These are phyloP conservation scores for Avena insularis DNA, from an alignment of 176 grass and related monocot genomes.

Conservation along the genomic window DNA sequence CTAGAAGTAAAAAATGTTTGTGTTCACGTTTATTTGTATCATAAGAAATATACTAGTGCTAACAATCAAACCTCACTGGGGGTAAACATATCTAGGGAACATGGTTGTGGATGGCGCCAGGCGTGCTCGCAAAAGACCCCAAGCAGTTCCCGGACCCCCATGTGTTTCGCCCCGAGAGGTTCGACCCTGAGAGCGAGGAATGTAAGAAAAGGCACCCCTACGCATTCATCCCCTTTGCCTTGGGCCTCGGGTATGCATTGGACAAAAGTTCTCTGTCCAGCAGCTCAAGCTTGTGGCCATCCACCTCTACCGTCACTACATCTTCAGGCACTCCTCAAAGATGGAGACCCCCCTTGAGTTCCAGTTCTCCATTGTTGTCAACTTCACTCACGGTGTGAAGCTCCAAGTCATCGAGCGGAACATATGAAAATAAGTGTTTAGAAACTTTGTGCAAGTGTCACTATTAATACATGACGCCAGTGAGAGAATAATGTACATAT, in stretches of 20 bases:
- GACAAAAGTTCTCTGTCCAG: conserved; percentile 73
- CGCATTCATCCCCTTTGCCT: conserved; percentile 73
- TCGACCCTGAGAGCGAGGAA: conserved; percentile 57
- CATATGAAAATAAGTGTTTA: background rate
- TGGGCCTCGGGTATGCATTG: conserved; percentile 66
- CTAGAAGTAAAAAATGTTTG: background rate
- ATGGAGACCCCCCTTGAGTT: conserved; percentile 66
- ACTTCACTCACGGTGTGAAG: conserved; percentile 67
- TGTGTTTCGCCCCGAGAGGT: conserved; percentile 57
- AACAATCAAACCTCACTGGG: background rate
- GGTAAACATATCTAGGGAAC: conserved; percentile 40
- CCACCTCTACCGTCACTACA: conserved; percentile 56
- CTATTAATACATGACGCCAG: background rate
- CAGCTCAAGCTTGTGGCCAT: conserved; percentile 62
- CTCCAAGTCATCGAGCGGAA: conserved; percentile 51
- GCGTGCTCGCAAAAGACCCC: conserved; percentile 62
- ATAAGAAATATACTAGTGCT: background rate
- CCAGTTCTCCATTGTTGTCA: conserved; percentile 58
- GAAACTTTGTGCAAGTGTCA: background rate
- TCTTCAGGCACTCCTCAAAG: conserved; percentile 59
- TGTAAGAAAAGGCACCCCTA: conserved; percentile 63
- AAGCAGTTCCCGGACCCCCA: conserved; percentile 57
- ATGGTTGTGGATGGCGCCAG: conserved; percentile 74
- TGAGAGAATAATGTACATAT: too few species aligned
- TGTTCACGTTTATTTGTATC: background rate